phyloP scores from a whole-genome alignment of 352 stramenopile species.

The Phytophthora cactorum region DNA sequence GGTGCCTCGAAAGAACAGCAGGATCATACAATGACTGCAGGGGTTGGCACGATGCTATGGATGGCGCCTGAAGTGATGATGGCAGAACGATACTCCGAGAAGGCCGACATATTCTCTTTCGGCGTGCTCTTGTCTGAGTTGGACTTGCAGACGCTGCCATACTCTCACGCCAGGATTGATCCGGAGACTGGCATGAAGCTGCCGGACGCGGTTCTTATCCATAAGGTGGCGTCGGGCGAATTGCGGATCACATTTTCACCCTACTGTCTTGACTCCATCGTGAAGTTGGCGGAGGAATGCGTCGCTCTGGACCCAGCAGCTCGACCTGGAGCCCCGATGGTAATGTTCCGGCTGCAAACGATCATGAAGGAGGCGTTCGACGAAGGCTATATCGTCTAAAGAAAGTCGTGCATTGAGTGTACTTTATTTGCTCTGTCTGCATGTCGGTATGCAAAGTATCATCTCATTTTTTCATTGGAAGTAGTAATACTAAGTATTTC shows the following conservation, averaged over 20 bases:
- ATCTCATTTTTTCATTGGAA: too few relatives aligned
- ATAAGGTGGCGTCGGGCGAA: conserved; percentile 16
- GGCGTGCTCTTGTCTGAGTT: conserved; percentile 35
- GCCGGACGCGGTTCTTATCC: conserved; percentile 17
- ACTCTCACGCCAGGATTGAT: conserved; percentile 21
- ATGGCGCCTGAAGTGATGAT: conserved; percentile 44
- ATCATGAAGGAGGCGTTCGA: conserved; percentile 10
- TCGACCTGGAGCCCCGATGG: conserved; percentile 16
- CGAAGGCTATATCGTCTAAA: conserved; percentile 5
- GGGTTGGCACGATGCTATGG: conserved; percentile 30
- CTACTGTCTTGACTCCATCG: neutral
- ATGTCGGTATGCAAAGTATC: too few relatives aligned
- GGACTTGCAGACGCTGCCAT: conserved; percentile 25
- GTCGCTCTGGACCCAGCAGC: conserved; percentile 7
- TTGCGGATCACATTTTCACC: conserved; percentile 18
- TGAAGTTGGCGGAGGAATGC: conserved; percentile 12
- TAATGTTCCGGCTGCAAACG: conserved; percentile 22
- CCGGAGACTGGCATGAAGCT: neutral
- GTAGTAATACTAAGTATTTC: too few relatives aligned
- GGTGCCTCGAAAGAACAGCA: conserved; percentile 23
- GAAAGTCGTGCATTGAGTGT: neutral
- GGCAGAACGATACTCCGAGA: conserved; percentile 36
- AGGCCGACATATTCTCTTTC: conserved; percentile 43
- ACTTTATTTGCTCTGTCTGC: too few relatives aligned
- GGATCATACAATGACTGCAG: conserved; percentile 38